Percentiles rank a stretch among this genome's conserved stretches.
Evolutionary conservation across 352 stramenopile genomes (phyloP).

Genomic region (Peronospora belbahrii): DNA sequence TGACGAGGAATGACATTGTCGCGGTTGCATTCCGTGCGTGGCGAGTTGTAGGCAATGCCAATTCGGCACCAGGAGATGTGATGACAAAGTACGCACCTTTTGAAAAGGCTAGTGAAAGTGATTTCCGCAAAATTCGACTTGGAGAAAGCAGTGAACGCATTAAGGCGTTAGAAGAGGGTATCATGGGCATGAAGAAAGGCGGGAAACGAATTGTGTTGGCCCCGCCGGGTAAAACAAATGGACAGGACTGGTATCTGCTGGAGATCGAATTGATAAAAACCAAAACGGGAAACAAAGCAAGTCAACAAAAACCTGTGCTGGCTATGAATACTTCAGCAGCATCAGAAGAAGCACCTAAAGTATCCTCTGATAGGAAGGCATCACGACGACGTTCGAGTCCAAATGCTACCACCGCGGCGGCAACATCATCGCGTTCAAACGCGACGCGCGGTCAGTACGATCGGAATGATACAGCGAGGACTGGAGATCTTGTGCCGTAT

Average conservation of each 20-base stretch:
- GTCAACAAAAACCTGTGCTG: conserved; percentile 26
- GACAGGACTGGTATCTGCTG: conserved; percentile 77
- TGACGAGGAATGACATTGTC: conserved; percentile 53
- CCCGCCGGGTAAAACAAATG: conserved; percentile 71
- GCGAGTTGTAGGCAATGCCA: conserved; percentile 67
- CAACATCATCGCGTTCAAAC: conserved; percentile 15
- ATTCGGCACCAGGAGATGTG: conserved; percentile 44
- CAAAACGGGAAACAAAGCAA: conserved; percentile 35
- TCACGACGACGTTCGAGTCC: conserved; percentile 30
- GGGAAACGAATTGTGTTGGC: conserved; percentile 85
- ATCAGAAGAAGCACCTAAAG: conserved; percentile 10
- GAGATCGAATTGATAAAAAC: conserved; percentile 71
- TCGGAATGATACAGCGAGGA: conserved; percentile 11
- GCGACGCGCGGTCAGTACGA: conserved; percentile 9
- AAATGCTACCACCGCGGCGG: conserved; percentile 7
- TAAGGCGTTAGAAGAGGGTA: conserved; percentile 81
- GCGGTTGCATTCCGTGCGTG: conserved; percentile 63
- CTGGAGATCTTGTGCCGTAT: conserved; percentile 43
- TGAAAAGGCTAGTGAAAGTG: conserved; percentile 41
- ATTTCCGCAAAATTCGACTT: conserved; percentile 67
- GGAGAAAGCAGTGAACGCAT: conserved; percentile 76
- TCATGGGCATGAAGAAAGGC: conserved; percentile 86
- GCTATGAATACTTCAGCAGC: conserved; percentile 11
- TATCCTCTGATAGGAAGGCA: conserved; percentile 16
- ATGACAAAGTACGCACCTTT: conserved; percentile 76